Evolutionary conservation across 1,284 basidiomycete genomes (phyloP), one percentile per base, ranked within the genome.

Genomic region (Puccinia novopanici): DNA sequence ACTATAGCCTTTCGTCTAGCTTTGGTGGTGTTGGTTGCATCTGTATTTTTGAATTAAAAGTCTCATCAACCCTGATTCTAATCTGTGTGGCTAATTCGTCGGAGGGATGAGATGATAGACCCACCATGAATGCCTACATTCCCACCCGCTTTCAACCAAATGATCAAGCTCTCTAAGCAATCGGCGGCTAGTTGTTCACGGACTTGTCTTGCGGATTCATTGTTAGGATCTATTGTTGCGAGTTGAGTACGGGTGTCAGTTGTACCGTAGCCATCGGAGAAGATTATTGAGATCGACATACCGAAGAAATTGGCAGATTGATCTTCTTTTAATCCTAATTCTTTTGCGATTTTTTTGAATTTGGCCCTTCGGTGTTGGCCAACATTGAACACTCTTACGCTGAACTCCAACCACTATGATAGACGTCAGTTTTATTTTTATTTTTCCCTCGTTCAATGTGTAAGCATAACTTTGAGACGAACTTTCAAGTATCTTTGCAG

Each of bases 381-480:
- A 45, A 98, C 97, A 85, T 99, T 99, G 89, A 99, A 99, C 0
- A 99, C 78, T 88, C 97, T 93, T 81, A 99, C 97, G 83, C 96
- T 91, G 86, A 98, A 99, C 86, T 99, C 97, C 67, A 99, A 89
- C 97, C 97, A 99, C 94, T 97, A 83, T 57, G n/a, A 15, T 74
- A 8, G 3, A 52, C 74, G 52, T 34, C 34, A 42, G 37, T 24
- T 12, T 17, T 22, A n/a, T 34, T 27, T 9, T 17, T 22, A 22
- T 0, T 37, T 10, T 63, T 22, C 30, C 10, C 34, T 2, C 50
- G 45, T 15, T 50, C 4, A 34, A 37, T 13, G 3, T 6, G 45
- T 15, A n/a, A 68, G 17, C n/a, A 3, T 37, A 30, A 8, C 6
- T 27, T 15, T 13, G 10, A 13, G 67, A 72, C 63, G n/a, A 22